phyloP scores from a whole-genome alignment of 2,329 filamentous ascomycete genomes.

The Elsinoe perseae region DNA sequence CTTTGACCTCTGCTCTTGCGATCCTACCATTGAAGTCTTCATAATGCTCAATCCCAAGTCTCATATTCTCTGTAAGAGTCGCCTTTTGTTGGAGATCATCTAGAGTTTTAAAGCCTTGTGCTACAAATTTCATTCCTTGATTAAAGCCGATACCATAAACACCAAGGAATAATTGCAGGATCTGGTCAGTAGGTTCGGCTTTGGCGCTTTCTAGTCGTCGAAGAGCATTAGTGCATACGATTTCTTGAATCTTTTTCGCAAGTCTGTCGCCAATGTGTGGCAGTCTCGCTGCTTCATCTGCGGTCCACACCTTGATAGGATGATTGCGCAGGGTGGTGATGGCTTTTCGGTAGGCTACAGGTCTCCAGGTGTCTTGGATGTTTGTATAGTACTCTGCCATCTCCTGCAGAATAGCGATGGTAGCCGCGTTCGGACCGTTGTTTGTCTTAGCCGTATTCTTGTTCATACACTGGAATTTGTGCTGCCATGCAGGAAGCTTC shows the following conservation, averaged over 20 bases:
- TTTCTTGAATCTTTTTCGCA: slow-evolving; percentile 83
- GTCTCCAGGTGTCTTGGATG: slow-evolving; percentile 70
- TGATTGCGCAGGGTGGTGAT: slow-evolving; percentile 66
- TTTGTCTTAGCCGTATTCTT: slow-evolving; percentile 40
- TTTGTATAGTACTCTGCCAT: slow-evolving; percentile 73
- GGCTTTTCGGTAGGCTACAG: slow-evolving; percentile 66
- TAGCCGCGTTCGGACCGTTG: slow-evolving; percentile 62
- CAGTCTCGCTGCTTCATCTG: slow-evolving; percentile 59
- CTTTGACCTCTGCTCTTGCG: slow-evolving; percentile 64
- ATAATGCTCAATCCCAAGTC: slow-evolving; percentile 70
- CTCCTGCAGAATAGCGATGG: slow-evolving; percentile 67
- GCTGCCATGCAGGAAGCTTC: slow-evolving; percentile 25
- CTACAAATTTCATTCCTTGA: slow-evolving; percentile 68
- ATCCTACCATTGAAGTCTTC: slow-evolving; percentile 73
- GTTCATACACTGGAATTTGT: slow-evolving; percentile 53
- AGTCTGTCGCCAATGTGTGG: slow-evolving; percentile 64
- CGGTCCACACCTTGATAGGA: slow-evolving; percentile 54
- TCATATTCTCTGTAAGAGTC: slow-evolving; percentile 60
- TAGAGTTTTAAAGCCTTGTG: slow-evolving; percentile 65
- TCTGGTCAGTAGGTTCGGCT: slow-evolving; percentile 56
- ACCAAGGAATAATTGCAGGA: slow-evolving; percentile 62
- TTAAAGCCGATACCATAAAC: slow-evolving; percentile 70
- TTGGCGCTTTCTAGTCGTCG: slow-evolving; percentile 63
- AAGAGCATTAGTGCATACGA: slow-evolving; percentile 65
- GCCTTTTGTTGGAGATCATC: slow-evolving; percentile 59